Base-by-base conservation (phyloP, 1,284 basidiomycete species). In the Cryptococcus neoformans region DNA sequence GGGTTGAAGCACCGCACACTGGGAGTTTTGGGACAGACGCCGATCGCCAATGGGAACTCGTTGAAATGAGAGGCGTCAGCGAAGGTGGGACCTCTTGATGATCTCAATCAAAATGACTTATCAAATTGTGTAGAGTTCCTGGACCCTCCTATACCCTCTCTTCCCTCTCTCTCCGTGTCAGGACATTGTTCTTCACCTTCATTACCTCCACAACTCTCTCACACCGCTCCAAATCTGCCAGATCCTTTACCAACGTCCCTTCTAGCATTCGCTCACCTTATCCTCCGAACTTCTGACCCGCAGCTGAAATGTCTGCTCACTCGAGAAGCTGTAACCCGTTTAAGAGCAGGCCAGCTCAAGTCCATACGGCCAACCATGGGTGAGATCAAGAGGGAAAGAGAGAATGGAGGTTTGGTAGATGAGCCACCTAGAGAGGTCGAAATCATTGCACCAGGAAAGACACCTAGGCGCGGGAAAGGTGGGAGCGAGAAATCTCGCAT, bases 51-150 rank as follows among this genome's bases (percentile, higher is more conserved):
- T 92, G 89, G 88, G 80, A 85, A 37, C 72, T 92, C 3, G 84
- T 92, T 14, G 88, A 90, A 66, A 76, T 89, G 36, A 77, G 88
- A 40, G 86, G 89, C 0, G 89, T 94, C 10, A 90, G 89, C 47
- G 90, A 93, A 82, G 87, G 88, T 86, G 54, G 34, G 75, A 62
- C 4, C 51, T 28, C 28, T 36, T 21, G 28, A 47, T 49, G 17
- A 1, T 49, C 9, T 9, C 28, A 51, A 6, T 44, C 11, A 55
- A 2, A 10, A 8, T 28, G 36, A 14, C 53, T 40, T 34, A 47
- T 44, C 10, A 34, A 8, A 45, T 14, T 36, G 35, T 37, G 16
- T 68, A 87, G 88, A 86, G 53, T 89, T 89, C 67, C 85, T 85
- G 2, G 87, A 88, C 68, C 84, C 86, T 8, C 85, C 85, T 35